Conservation (phyloP, 2,329 filamentous ascomycete species). For the Aspergillus udagawae region DNA sequence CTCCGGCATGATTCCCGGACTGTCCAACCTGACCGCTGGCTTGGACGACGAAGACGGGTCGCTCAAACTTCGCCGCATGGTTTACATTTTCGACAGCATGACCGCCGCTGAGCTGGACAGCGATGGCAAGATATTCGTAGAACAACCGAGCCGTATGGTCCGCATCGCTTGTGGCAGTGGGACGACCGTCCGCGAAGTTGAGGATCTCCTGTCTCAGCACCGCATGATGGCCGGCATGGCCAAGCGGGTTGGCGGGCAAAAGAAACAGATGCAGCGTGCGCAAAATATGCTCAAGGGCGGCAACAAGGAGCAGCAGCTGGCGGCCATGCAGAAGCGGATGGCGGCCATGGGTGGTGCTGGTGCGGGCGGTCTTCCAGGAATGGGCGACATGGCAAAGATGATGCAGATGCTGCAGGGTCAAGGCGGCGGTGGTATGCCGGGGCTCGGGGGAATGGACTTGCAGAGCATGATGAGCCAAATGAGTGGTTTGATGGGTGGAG, state of each 20-base stretch:
- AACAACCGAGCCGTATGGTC: constrained; percentile 89
- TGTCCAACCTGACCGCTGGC: constrained; percentile 87
- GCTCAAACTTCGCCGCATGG: constrained; percentile 92
- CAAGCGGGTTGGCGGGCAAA: constrained; percentile 96
- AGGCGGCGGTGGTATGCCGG: constrained; percentile 65
- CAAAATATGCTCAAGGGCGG: constrained; percentile 87
- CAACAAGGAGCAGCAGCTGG: constrained; percentile 89
- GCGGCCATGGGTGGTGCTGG: constrained; percentile 81
- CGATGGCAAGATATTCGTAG: constrained; percentile 89
- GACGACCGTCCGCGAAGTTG: constrained; percentile 86
- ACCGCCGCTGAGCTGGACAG: constrained; percentile 92
- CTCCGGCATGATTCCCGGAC: constrained; percentile 96
- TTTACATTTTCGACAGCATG: constrained; percentile 99
- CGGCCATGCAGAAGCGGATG: constrained; percentile 94
- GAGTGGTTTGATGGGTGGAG: constrained; percentile 54
- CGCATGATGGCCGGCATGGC: constrained; percentile 99
- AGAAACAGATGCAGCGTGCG: constrained; percentile 95
- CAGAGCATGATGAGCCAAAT: constrained; percentile 76
- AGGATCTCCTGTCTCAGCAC: constrained; percentile 95
- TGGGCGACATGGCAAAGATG: constrained; percentile 89
- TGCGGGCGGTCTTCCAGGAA: constrained; percentile 58
- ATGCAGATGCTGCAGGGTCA: constrained; percentile 88
- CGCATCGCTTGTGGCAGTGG: constrained; percentile 85
- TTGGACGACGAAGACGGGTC: constrained; percentile 98
- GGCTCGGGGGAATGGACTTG: constrained; percentile 54